Base-by-base conservation (phyloP, 805 yeast genomes). In the Saturnispora besseyi region DNA sequence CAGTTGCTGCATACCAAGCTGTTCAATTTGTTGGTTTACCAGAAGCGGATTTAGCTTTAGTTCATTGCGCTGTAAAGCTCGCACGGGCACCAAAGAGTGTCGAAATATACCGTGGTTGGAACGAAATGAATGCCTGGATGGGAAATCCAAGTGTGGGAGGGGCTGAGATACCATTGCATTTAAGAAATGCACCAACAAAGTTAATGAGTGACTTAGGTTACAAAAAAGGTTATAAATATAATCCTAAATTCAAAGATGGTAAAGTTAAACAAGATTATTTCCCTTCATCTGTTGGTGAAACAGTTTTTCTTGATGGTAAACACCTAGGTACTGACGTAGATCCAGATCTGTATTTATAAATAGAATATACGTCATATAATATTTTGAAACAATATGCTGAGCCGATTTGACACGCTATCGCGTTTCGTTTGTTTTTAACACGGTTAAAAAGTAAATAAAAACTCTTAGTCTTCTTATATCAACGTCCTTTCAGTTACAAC, bases 11-110 rank as follows among this genome's bases (percentile, higher is more conserved):
- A 0, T 87, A 86, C 63, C 87, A 87, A 41, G 88, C 97, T 0
- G 82, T 87, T 3, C 89, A 87, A 68, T 86, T 85, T 64, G 76
- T 93, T 21, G 99, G 99, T 0, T 72, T 93, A 76, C 99, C 99
- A 0, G 99, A 93, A 60, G 91, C 93, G 2, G 96, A 90, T 62
- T 73, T 87, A 24, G 81, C 88, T 6, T 67, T 93, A 41, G 98
- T 89, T 0, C 98, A 93, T 58, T 89, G 96, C 65, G 90, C 95
- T 1, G 88, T 85, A n/a, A 86, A 90, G 57, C 69, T 93, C 24
- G 95, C 97, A 0, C 68, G 79, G 48, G 95, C 97, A 0, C 79
- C 81, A 0, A 93, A 93, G 64, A 84, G 95, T 9, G 89, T 93
- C 5, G 84, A 83, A 59, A 80, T 93, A 0, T 93, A 93, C 61